Base-by-base conservation (phyloP, 2,329 filamentous ascomycete genomes). In the Epicoccum nigrum region DNA sequence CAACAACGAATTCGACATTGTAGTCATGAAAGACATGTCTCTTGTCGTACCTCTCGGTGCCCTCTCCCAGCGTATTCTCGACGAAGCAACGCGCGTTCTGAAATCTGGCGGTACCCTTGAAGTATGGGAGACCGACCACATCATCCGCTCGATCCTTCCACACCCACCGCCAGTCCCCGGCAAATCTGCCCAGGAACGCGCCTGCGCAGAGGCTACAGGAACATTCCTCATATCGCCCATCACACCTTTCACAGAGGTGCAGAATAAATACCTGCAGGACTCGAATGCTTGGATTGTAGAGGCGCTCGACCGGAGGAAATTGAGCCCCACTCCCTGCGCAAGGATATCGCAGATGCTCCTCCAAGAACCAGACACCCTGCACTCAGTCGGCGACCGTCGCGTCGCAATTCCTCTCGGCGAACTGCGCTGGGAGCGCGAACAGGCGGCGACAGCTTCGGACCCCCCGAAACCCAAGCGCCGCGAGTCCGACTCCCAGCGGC, bases 351-450 rank as follows among this genome's bases (percentile, higher is more conserved):
- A 92, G n/a, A 80, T 86, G 53, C 82, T 97, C 35, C 79, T 91
- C n/a, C 88, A 93, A 67, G 92, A 96, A 70, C 82, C 87, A 4
- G 89, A 92, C 37, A 76, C 76, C 1, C 78, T 97, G 7, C 80
- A 80, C 41, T 86, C 89, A 31, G 79, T 92, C 23, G 86, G 85
- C 44, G 88, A 84, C 50, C 86, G 89, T 33, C 86, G 93, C 27
- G 79, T 97, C 44, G 93, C 91, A n/a, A 87, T 97, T 20, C 92
- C 92, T 1, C 79, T 96, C 0, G 88, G 89, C 37, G 89, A 95
- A 69, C 81, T 94, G 35, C 85, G 89, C 40, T 96, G 92, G 92
- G 92, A 96, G 78, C 84, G 86, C 43, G 90, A 94, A 66, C 85
- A 85, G 21, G 63, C 65, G 2, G 23, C 13, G 20, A 15, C 66